Evolutionary conservation across 352 stramenopile species (phyloP), one percentile per base, ranked within the genome.

Genomic region (Elongisporangium undulatum): DNA sequence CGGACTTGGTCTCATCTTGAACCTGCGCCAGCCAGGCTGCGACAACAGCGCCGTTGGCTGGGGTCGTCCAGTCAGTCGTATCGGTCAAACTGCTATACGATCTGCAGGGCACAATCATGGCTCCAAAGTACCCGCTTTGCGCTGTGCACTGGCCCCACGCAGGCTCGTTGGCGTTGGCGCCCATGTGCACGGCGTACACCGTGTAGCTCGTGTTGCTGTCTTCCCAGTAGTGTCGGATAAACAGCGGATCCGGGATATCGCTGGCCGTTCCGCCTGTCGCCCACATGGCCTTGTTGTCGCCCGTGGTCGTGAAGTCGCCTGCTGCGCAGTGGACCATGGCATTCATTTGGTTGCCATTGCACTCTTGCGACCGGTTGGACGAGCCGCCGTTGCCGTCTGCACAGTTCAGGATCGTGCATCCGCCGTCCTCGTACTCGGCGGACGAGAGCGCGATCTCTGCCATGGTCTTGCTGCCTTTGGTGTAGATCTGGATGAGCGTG

Each of bases 401-500:
- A 20, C 67, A 74, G 0, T 55, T 51, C 23, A 55, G 19, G 5
- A 63, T 24, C 16, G 53, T 19, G 34, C 67, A 75, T 5, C 49
- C 48, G 2, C 55, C 45, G 15, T 29, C 61, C 17, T 21, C 13
- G 15, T 69, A 41, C 21, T 63, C 21, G 3, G 56, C 41, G 1
- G 15, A 29, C 16, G 58, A 29, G 2, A 71, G 38, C 4, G 45
- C 57, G 38, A 75, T 53, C 3, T 61, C 49, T 4, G 51, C 39
- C 67, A 75, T 75, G 1, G 51, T 55, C 19, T n/a, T 5, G 4
- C 58, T 56, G 39, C 20, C 59, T 9, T 4, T 56, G 21, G 56
- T 64, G 19, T 17, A 17, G 34, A 45, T 45, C 34, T 16, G 34
- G 13, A 45, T 45, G 10, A 45, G 34, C 0, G 9, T 45, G 34